Base-by-base conservation (phyloP, 306 rosid species). In the Phaseolus lunatus region DNA sequence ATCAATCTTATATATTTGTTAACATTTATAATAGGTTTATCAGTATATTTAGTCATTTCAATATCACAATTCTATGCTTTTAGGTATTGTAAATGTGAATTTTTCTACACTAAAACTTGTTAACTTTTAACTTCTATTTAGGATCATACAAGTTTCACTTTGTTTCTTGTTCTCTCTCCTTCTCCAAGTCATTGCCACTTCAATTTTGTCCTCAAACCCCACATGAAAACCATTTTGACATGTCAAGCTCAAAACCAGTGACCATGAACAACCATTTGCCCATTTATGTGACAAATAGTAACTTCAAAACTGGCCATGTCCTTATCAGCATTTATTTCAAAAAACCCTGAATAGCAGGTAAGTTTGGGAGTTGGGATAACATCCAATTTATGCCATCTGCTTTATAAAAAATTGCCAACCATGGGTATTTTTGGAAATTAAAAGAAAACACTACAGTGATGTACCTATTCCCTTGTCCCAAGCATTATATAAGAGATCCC, bases 181-280 rank as follows among this genome's bases (percentile, higher is more conserved):
- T 18, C 0, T 45, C 44, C 27, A 18, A 73, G 54, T 65, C 80
- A 72, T 74, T 56, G 22, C 7, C 56, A 41, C 37, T 22, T 13
- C 41, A 43, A 47, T 39, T 67, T 19, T 48, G 59, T 70, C 73
- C 56, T 54, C 50, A 72, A 72, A 29, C 23, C 62, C 18, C 63
- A 33, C 29, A 56, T 78, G 19, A 80, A 64, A 76, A 74, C 72
- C 74, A 77, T 68, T 70, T 72, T 71, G 75, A 76, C 26, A 19
- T 9, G 53, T 77, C 84, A 53, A 44, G 67, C 68, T 83, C 72
- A 56, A 69, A 73, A 69, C 50, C 45, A 58, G 70, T 71, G 77
- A 78, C 76, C 70, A 58, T 78, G 78, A 79, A 71, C 43, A 69
- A 50, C 81, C 76, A 70, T 83, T 70, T 39, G 22, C 75, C 84